Evolutionary conservation across 2,329 filamentous ascomycete genomes (phyloP).

Genomic region (Colletotrichum cereale): DNA sequence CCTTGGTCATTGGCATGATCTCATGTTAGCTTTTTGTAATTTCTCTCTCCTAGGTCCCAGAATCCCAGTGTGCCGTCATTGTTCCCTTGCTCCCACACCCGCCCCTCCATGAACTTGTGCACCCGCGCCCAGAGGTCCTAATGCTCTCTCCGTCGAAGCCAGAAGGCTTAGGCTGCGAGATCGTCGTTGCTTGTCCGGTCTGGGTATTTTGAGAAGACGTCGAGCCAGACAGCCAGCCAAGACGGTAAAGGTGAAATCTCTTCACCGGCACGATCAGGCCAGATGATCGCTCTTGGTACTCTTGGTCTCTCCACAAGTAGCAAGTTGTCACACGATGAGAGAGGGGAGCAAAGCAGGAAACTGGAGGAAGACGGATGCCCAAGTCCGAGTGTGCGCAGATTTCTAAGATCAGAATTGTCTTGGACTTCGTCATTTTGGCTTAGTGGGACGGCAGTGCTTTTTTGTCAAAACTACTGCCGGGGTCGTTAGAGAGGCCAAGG

Average conservation of each 20-base stretch:
- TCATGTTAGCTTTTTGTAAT: neutral
- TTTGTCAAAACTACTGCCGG: neutral
- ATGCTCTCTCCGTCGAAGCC: no score
- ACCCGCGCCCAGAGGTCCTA: constrained; percentile 13
- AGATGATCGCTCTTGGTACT: constrained; percentile 19
- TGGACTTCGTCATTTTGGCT: constrained; percentile 11
- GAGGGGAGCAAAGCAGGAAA: constrained; percentile 12
- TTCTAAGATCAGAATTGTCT: constrained; percentile 7
- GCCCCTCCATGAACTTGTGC: neutral
- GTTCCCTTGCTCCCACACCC: neutral
- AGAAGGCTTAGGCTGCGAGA: constrained; percentile 17
- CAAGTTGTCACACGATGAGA: constrained; percentile 26
- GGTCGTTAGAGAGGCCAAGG: neutral
- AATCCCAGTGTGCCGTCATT: neutral
- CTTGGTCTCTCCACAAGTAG: constrained; percentile 31
- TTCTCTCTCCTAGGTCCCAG: neutral
- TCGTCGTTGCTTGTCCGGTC: constrained; percentile 33
- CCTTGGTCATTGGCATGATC: constrained; percentile 16
- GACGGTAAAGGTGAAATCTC: neutral
- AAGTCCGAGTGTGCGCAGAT: neutral
- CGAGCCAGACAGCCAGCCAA: neutral
- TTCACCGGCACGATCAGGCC: neutral
- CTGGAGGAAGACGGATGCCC: neutral
- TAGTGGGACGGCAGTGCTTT: neutral
- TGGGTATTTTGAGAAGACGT: constrained; percentile 22